Base-by-base conservation (phyloP, 257 asterid genomes). In the Salvia splendens region DNA sequence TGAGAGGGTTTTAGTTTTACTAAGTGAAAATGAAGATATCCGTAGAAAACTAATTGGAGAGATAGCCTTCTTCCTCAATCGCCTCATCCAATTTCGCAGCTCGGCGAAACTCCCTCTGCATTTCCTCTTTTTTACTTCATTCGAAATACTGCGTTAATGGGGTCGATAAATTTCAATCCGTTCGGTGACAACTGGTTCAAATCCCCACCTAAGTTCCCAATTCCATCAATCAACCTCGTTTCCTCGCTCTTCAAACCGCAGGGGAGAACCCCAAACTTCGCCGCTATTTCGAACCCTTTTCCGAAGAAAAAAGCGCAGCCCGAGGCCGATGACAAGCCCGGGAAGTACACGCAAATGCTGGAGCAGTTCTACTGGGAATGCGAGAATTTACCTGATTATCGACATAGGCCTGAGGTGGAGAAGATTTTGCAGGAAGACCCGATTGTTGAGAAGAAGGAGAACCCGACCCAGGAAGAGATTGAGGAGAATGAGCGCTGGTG, bases 351-450 rank as follows among this genome's bases (percentile, higher is more conserved):
- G 8, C 67, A 74, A 72, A 82, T 88, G 95, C 81, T 86, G 62
- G 95, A 93, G 65, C 95, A 88, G 78, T 90, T 70, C 85, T 80
- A 76, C 70, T 90, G 96, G 96, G 99, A 93, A 65, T 81, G 87
- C 62, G 96, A 93, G 70, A 93, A 89, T 68, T 66, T 73, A 57
- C 99, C 97, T 8, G 97, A 94, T 62, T 84, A 82, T 40, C 76
- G 97, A 15, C 84, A 88, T 63, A 28, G 84, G 12, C 95, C 99
- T 3, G 92, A 86, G 80, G 95, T 94, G 0, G 96, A 94, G 71
- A 78, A 35, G 67, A 68, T 91, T 51, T 68, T 94, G 28, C 83
- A 83, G 65, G 95, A 91, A 30, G 88, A 88, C 81, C 88, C 95
- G 30, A 0, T 81, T 77, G 53, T 50, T 20, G 95, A 90, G 46